Conservation (phyloP, 441 rosid genomes). For the Corymbia calophylla region DNA sequence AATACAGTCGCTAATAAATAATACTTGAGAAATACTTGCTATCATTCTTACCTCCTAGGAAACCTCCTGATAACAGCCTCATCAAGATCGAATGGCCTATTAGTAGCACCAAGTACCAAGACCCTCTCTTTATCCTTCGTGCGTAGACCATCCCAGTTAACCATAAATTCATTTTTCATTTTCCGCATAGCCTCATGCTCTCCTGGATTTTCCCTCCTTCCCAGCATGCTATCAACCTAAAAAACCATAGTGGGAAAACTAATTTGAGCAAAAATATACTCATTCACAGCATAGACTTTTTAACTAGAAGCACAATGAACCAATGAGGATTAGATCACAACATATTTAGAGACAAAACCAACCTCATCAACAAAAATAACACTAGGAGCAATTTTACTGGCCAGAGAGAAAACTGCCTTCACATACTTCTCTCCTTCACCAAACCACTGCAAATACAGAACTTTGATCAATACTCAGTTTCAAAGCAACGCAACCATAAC, state of each 20-base stretch:
- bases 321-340: not conserved
- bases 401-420: constrained; percentile 94
- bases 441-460: constrained; percentile 77
- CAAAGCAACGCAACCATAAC: not conserved
- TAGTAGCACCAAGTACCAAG: constrained; percentile 94
- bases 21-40: not conserved
- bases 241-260: not conserved
- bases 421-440: constrained; percentile 99
- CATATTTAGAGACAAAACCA: constrained; percentile 1
- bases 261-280: not conserved
- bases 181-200: constrained; percentile 99
- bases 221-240: constrained; percentile 99
- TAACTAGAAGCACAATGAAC: not conserved
- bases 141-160: constrained; percentile 97
- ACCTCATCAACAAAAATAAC: constrained; percentile 99
- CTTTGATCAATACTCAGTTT: not conserved
- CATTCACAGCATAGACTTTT: not conserved
- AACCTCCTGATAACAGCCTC: constrained; percentile 99
- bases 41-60: constrained; percentile 67
- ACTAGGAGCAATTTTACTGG: constrained; percentile 99
- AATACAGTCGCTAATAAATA: not conserved
- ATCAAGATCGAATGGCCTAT: constrained; percentile 97
- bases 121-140: constrained; percentile 97
- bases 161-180: constrained; percentile 99
- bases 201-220: constrained; percentile 98